Conservation (phyloP, 345 rosid genomes). For the Atalantia buxifolia region DNA sequence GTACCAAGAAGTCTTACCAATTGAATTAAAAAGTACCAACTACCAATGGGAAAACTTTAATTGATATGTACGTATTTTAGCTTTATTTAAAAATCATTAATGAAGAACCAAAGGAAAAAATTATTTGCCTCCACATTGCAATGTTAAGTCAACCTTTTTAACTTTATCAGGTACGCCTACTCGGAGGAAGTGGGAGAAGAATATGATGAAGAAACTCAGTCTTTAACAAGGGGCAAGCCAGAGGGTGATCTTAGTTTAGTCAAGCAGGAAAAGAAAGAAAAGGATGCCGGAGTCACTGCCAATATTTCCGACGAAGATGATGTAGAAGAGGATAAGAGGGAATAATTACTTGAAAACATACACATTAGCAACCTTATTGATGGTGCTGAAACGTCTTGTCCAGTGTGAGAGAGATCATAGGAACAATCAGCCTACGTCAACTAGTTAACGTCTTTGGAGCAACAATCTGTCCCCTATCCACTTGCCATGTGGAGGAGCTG, state of each 20-base stretch:
- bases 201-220: slow-evolving; percentile 61
- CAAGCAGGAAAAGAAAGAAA: slow-evolving; percentile 62
- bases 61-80: background rate
- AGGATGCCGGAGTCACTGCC: slow-evolving; percentile 14
- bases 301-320: slow-evolving; percentile 48
- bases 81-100: background rate
- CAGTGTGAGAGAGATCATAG: background rate
- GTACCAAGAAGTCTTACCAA: too few relatives aligned
- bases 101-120: background rate
- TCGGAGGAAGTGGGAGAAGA: slow-evolving; percentile 65
- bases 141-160: background rate
- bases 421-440: background rate
- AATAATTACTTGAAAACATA: slow-evolving; percentile 23
- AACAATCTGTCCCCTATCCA: background rate
- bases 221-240: slow-evolving; percentile 57
- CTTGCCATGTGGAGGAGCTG: background rate
- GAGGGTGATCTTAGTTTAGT: slow-evolving; percentile 72
- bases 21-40: background rate
- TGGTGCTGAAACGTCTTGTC: background rate
- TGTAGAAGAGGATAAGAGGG: slow-evolving; percentile 75
- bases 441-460: background rate
- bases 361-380: background rate
- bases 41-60: background rate
- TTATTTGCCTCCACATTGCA: background rate
- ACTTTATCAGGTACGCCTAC: slow-evolving; percentile 66